A percentile compares a stretch with the other conserved stretches of the same genome.
Conservation (phyloP, 2,329 filamentous ascomycete species). For the Fusarium brevicatenulatum region DNA sequence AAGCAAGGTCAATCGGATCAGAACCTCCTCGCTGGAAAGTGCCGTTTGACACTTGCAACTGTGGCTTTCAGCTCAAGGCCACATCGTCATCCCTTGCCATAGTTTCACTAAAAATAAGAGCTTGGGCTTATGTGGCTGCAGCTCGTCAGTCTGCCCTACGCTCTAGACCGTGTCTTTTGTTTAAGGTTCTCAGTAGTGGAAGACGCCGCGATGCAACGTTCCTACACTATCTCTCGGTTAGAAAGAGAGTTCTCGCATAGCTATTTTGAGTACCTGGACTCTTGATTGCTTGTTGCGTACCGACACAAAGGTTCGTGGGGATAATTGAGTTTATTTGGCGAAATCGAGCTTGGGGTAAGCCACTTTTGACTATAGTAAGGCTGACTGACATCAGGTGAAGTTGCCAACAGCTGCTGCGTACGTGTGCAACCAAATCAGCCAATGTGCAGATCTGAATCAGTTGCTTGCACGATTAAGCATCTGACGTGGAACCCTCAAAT, state of each 20-base stretch:
- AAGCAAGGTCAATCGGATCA: neutral
- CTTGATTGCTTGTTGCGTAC: neutral
- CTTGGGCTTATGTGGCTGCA: conserved; percentile 19
- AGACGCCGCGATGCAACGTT: conserved; percentile 28
- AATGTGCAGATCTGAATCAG: neutral
- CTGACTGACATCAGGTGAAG: neutral
- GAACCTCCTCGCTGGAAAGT: conserved; percentile 9
- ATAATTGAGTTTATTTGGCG: neutral
- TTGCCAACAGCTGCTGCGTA: neutral
- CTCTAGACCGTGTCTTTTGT: conserved; percentile 6
- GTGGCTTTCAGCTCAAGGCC: conserved; percentile 13
- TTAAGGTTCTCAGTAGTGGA: conserved; percentile 12
- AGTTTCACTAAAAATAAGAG: conserved; percentile 20
- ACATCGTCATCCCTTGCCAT: conserved; percentile 12
- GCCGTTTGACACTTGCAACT: neutral
- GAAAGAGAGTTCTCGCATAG: conserved; percentile 3
- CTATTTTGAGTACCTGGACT: conserved; percentile 1
- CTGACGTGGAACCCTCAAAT: conserved; percentile 6
- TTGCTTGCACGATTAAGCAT: conserved; percentile 4
- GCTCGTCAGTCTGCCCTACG: neutral
- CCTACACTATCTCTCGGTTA: conserved; percentile 9
- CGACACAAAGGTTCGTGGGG: neutral
- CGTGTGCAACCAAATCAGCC: neutral
- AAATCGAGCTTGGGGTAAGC: neutral
- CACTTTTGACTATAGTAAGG: neutral